Percentiles rank a stretch among this genome's conserved stretches.
These are phyloP conservation scores for Tolypocladium nubicola DNA, from an alignment of 2,329 filamentous ascomycete genomes.

Conservation along the genomic window DNA sequence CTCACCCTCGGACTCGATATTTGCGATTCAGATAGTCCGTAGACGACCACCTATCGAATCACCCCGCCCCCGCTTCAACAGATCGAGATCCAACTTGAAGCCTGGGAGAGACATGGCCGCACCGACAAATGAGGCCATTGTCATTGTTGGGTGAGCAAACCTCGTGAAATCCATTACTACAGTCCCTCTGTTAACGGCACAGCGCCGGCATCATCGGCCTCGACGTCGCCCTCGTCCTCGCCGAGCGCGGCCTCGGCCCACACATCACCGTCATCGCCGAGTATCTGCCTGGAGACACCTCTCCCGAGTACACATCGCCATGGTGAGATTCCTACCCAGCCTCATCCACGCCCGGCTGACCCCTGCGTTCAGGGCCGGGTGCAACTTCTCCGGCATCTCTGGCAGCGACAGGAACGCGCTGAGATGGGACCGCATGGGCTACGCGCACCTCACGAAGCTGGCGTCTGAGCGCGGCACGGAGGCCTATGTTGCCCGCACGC, in stretches of 20 bases:
- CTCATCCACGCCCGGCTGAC: background rate
- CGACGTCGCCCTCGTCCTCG: conserved; percentile 25
- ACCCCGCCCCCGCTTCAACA: background rate
- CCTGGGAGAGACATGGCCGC: background rate
- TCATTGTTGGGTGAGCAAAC: conserved; percentile 12
- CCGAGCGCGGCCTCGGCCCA: conserved; percentile 19
- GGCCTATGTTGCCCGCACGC: conserved; percentile 24
- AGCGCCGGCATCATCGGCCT: conserved; percentile 29
- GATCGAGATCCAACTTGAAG: background rate
- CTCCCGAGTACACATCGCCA: conserved; percentile 27
- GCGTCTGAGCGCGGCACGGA: conserved; percentile 17
- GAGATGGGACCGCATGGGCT: conserved; percentile 29
- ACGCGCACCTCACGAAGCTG: conserved; percentile 23
- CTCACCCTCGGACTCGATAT: background rate
- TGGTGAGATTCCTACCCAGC: conserved; percentile 15
- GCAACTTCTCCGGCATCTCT: conserved; percentile 33
- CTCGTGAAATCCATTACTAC: background rate
- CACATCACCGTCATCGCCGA: conserved; percentile 27
- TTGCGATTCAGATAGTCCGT: too few relatives aligned
- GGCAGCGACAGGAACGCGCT: conserved; percentile 28
- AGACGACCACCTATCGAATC: background rate
- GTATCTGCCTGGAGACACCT: conserved; percentile 28
- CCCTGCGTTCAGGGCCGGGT: conserved; percentile 23
- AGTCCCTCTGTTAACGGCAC: background rate
- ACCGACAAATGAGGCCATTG: conserved; percentile 6